Percentiles rank a stretch among this genome's conserved stretches.
These are phyloP conservation scores for Aureoboletus auriporus DNA, from an alignment of 768 basidiomycete genomes.

Conservation along the genomic window DNA sequence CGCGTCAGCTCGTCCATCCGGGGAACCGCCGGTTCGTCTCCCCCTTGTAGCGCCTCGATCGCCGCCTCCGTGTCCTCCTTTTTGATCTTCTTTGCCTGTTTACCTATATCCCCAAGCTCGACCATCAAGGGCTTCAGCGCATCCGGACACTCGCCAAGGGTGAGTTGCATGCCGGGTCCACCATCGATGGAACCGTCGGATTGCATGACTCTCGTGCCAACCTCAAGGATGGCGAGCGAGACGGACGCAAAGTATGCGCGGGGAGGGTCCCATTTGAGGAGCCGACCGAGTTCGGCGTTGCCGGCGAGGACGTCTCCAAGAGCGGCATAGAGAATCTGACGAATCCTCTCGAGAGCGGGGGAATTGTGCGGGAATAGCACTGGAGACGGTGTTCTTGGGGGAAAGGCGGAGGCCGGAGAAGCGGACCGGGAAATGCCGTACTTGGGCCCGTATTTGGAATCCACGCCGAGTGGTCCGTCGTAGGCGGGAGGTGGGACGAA, in stretches of 20 bases:
- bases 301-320: slow-evolving; percentile 65
- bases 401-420: slow-evolving; percentile 30
- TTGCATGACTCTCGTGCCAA: slow-evolving; percentile 50
- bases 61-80: slow-evolving; percentile 53
- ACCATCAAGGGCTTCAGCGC: slow-evolving; percentile 66
- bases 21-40: slow-evolving; percentile 36
- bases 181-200: slow-evolving; percentile 44
- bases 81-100: slow-evolving; percentile 43
- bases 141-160: slow-evolving; percentile 56
- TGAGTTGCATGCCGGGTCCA: slow-evolving; percentile 52
- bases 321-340: slow-evolving; percentile 83
- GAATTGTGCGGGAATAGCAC: slow-evolving; percentile 36
- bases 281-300: slow-evolving; percentile 46
- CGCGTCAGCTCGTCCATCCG: slow-evolving; percentile 54
- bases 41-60: slow-evolving; percentile 34
- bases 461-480: slow-evolving; percentile 30
- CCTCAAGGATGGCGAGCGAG: slow-evolving; percentile 66
- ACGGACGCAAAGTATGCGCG: slow-evolving; percentile 81
- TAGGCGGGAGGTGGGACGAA: slow-evolving; percentile 75
- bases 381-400: slow-evolving; percentile 43
- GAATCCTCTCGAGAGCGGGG: slow-evolving; percentile 70
- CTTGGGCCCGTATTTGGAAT: slow-evolving; percentile 12
- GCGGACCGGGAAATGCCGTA: background rate
- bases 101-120: slow-evolving; percentile 56
- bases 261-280: slow-evolving; percentile 60